Percentiles rank a stretch among this genome's conserved stretches.
Evolutionary conservation across 345 rosid species (phyloP).

Genomic region (Excoecaria cochinchinensis): DNA sequence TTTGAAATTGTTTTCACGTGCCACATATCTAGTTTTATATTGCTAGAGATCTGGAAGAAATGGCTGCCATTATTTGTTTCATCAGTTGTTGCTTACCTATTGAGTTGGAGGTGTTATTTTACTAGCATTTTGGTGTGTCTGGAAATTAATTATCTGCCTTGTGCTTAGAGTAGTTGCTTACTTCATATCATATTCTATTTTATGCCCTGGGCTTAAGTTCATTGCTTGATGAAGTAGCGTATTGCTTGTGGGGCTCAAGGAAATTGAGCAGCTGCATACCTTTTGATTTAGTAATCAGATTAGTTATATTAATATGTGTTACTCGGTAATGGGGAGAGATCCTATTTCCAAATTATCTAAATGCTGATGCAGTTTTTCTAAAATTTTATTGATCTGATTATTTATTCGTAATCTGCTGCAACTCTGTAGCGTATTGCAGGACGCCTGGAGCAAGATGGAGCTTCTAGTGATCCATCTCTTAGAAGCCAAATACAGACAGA

Average conservation of each 20-base stretch:
- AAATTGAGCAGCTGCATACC: too few relatives aligned
- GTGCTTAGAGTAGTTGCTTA: neutral
- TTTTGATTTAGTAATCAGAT: too few relatives aligned
- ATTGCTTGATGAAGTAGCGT: neutral
- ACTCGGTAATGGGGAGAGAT: neutral
- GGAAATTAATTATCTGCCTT: neutral
- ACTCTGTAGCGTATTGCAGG: conserved; percentile 85
- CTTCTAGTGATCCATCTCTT: conserved; percentile 54
- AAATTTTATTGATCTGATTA: conserved; percentile 39
- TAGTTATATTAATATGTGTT: neutral
- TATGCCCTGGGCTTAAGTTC: neutral
- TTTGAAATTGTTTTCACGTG: neutral
- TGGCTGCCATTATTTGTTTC: neutral
- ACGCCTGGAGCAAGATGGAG: conserved; percentile 69
- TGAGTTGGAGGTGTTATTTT: neutral
- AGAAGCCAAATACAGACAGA: conserved; percentile 82
- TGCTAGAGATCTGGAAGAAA: neutral
- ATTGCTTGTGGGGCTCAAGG: neutral
- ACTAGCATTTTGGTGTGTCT: neutral
- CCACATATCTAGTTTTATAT: neutral
- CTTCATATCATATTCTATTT: neutral
- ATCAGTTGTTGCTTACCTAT: neutral
- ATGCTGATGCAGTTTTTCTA: conserved; percentile 8
- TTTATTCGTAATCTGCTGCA: conserved; percentile 47
- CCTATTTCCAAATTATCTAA: neutral